phyloP scores from a whole-genome alignment of 495 filamentous ascomycete species.

The Mytilinidion resinicola region DNA sequence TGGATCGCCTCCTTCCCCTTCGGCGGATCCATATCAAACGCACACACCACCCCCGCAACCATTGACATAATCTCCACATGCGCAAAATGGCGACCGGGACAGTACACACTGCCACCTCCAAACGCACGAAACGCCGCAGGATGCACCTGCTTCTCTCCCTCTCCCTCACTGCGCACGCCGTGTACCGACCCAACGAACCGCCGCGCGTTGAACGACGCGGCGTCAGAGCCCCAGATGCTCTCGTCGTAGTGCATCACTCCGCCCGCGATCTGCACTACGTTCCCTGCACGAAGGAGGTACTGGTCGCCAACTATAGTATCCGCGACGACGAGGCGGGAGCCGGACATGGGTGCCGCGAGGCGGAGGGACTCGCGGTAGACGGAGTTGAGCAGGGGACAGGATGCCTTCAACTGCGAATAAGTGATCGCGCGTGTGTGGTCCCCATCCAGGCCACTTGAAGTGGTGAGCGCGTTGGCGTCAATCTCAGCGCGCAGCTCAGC shows the following conservation, averaged over 20 bases:
- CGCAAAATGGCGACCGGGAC: slow-evolving; percentile 47
- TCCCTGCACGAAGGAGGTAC: slow-evolving; percentile 16
- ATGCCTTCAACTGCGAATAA: slow-evolving; percentile 1
- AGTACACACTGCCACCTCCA: slow-evolving; percentile 41
- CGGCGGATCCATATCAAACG: slow-evolving; percentile 34
- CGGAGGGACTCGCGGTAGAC: slow-evolving; percentile 20
- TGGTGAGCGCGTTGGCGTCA: slow-evolving; percentile 7
- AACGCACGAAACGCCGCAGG: slow-evolving; percentile 37
- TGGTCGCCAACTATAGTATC: slow-evolving; percentile 22
- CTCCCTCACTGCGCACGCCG: slow-evolving; percentile 8
- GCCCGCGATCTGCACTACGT: slow-evolving; percentile 22
- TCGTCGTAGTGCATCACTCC: slow-evolving; percentile 12
- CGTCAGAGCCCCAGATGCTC: slow-evolving; percentile 22
- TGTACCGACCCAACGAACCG: slow-evolving; percentile 7
- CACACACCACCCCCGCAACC: slow-evolving; percentile 38
- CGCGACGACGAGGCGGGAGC: slow-evolving; percentile 10
- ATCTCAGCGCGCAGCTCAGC: slow-evolving; percentile 17
- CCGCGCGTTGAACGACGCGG: slow-evolving; percentile 15
- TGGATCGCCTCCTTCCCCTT: slow-evolving; percentile 23
- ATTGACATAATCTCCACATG: slow-evolving; percentile 39
- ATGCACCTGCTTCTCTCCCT: slow-evolving; percentile 10
- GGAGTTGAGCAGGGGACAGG: slow-evolving; percentile 24
- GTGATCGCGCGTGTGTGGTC: neutral
- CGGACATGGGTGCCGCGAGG: slow-evolving; percentile 7
- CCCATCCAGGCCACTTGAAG: slow-evolving; percentile 6